Percentiles rank a stretch among this genome's conserved stretches.
Evolutionary conservation across 805 yeast genomes (phyloP).

Genomic region (Pichia phayaonensis): DNA sequence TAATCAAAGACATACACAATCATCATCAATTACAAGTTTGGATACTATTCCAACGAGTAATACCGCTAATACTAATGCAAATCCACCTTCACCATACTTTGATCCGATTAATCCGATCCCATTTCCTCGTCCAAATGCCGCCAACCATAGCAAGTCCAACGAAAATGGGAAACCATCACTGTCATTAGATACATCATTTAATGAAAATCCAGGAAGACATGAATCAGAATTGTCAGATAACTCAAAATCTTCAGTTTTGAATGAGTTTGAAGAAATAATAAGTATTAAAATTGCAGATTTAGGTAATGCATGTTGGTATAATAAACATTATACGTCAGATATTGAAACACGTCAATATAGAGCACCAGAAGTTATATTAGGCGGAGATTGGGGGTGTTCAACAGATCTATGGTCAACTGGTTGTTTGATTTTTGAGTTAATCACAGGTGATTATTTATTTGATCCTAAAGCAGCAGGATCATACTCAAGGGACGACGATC

Average conservation of each 20-base stretch:
- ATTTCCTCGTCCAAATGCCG: constrained; percentile 1
- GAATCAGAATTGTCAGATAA: background rate
- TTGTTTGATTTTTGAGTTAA: constrained; percentile 50
- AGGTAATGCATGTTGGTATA: constrained; percentile 62
- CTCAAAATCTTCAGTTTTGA: constrained; percentile 9
- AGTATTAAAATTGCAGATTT: constrained; percentile 58
- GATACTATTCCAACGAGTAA: background rate
- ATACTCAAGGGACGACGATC: constrained; percentile 51
- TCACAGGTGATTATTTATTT: constrained; percentile 55
- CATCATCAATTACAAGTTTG: constrained; percentile 1
- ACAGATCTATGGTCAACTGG: constrained; percentile 57
- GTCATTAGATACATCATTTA: background rate
- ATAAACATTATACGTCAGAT: constrained; percentile 58
- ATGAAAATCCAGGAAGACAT: background rate
- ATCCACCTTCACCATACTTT: background rate
- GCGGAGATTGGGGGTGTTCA: constrained; percentile 55
- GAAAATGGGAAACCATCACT: background rate
- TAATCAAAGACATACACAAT: background rate
- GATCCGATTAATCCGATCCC: background rate
- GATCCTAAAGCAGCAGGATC: constrained; percentile 48
- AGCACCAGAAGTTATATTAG: constrained; percentile 55
- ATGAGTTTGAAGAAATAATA: constrained; percentile 27
- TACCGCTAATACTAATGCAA: background rate
- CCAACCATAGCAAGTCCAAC: background rate
- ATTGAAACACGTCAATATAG: constrained; percentile 65